Conservation (phyloP, 108 stramenopile species). For the Poteriospumella lacustris region DNA sequence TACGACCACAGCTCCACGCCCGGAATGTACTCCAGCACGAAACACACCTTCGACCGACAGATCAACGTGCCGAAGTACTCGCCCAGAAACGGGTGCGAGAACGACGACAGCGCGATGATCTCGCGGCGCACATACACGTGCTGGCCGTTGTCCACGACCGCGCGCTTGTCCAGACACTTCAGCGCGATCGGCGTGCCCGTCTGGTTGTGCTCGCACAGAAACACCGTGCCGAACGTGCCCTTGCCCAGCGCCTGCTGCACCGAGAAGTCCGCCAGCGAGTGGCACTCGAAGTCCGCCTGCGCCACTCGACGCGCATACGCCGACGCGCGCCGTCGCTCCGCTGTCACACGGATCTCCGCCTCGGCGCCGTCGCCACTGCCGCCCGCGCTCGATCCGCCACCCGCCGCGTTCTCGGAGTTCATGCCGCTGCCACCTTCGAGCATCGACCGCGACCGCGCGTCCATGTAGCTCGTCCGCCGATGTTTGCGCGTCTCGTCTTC, state of each 20-base stretch:
- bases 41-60: neutral
- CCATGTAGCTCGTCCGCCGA: neutral
- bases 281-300: too few species aligned
- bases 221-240: slow-evolving; percentile 23
- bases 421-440: neutral
- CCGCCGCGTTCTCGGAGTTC: neutral
- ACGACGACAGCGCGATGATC: neutral
- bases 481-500: slow-evolving; percentile 19
- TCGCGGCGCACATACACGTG: slow-evolving; percentile 22
- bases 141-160: slow-evolving; percentile 3
- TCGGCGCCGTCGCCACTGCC: too few species aligned
- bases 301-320: neutral
- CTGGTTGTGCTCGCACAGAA: neutral
- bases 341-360: neutral
- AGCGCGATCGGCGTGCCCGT: neutral
- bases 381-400: neutral
- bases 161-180: slow-evolving; percentile 24
- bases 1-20: slow-evolving; percentile 23
- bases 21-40: slow-evolving; percentile 15
- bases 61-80: slow-evolving; percentile 11
- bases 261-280: neutral
- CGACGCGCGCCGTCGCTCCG: neutral
- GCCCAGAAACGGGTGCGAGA: slow-evolving; percentile 2
- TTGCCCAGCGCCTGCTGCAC: neutral
- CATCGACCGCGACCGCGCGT: neutral